phyloP scores from a whole-genome alignment of 1,284 basidiomycete genomes.

The Ceratobasidium sp. region DNA sequence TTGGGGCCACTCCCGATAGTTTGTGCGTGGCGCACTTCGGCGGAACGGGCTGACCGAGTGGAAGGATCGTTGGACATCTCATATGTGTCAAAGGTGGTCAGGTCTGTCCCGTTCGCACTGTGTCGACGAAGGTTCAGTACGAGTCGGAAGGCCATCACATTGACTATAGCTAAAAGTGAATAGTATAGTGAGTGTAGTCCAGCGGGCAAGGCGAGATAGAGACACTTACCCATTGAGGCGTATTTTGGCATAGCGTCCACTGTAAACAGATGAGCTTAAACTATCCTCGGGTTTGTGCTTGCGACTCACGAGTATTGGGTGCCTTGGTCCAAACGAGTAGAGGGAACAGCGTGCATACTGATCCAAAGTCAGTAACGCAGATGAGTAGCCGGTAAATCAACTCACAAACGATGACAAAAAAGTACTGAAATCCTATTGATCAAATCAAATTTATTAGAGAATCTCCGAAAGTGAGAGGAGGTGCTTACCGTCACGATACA shows the following conservation, averaged over 20 bases:
- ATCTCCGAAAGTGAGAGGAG: too few relatives aligned
- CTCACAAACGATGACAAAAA: slow-evolving; percentile 21
- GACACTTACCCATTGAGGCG: background rate
- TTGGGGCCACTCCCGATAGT: background rate
- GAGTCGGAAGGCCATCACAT: slow-evolving; percentile 8
- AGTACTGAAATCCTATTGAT: slow-evolving; percentile 26
- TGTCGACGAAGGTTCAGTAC: slow-evolving; percentile 21
- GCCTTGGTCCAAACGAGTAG: slow-evolving; percentile 23
- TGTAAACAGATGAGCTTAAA: background rate
- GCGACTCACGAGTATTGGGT: slow-evolving; percentile 22
- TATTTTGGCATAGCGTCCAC: slow-evolving; percentile 33
- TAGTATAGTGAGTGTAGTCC: background rate
- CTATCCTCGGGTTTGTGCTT: background rate
- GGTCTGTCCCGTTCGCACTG: background rate
- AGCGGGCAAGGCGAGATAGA: background rate
- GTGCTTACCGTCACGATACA: slow-evolving; percentile 15
- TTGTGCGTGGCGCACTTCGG: background rate
- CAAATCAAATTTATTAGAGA: background rate
- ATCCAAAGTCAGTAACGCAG: background rate
- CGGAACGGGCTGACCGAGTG: background rate
- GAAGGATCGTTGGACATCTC: slow-evolving; percentile 17
- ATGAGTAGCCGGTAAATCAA: background rate
- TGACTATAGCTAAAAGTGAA: slow-evolving; percentile 1
- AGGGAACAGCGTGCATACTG: slow-evolving; percentile 29
- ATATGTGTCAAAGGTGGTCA: background rate